Conservation (phyloP, 495 filamentous ascomycete species). For the Penicillium tannophilum region DNA sequence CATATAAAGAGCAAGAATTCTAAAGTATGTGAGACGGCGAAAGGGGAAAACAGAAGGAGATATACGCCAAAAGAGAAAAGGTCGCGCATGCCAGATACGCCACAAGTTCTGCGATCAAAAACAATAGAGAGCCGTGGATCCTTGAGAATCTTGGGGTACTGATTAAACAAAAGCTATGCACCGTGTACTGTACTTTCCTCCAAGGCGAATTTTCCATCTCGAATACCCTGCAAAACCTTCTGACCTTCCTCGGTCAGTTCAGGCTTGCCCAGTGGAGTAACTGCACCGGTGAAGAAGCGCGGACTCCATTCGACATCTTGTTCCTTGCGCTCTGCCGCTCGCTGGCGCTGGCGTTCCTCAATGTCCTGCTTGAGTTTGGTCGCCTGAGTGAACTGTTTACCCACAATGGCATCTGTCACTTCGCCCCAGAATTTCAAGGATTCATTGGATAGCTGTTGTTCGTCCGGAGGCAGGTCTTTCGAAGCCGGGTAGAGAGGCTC, state of each 20-base stretch:
- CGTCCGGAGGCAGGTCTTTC: slow-evolving; percentile 75
- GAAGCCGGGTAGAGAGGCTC: slow-evolving; percentile 72
- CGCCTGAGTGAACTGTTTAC: slow-evolving; percentile 81
- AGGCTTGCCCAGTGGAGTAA: slow-evolving; percentile 75
- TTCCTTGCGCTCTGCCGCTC: slow-evolving; percentile 74
- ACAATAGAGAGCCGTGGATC: slow-evolving; percentile 10
- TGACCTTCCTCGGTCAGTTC: slow-evolving; percentile 77
- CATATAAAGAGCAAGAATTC: slow-evolving; percentile 1
- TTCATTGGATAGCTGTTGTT: slow-evolving; percentile 84
- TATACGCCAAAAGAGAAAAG: slow-evolving; percentile 22
- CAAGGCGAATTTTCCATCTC: slow-evolving; percentile 59
- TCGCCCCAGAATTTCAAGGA: slow-evolving; percentile 84
- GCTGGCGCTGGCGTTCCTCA: slow-evolving; percentile 85
- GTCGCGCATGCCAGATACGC: slow-evolving; percentile 39
- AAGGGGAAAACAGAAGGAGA: background rate
- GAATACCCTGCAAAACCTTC: slow-evolving; percentile 67
- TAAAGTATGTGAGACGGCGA: background rate
- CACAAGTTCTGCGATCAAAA: slow-evolving; percentile 9
- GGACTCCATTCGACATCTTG: slow-evolving; percentile 74
- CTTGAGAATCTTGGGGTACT: background rate
- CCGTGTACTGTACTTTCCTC: slow-evolving; percentile 48
- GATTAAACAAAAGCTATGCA: slow-evolving; percentile 32
- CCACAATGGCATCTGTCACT: slow-evolving; percentile 83
- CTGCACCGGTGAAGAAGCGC: slow-evolving; percentile 81
- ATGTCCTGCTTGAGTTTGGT: slow-evolving; percentile 88